These are phyloP conservation scores for Mortierella polycephala DNA, from an alignment of 371 early-diverging fungal genomes.

Conservation along the genomic window DNA sequence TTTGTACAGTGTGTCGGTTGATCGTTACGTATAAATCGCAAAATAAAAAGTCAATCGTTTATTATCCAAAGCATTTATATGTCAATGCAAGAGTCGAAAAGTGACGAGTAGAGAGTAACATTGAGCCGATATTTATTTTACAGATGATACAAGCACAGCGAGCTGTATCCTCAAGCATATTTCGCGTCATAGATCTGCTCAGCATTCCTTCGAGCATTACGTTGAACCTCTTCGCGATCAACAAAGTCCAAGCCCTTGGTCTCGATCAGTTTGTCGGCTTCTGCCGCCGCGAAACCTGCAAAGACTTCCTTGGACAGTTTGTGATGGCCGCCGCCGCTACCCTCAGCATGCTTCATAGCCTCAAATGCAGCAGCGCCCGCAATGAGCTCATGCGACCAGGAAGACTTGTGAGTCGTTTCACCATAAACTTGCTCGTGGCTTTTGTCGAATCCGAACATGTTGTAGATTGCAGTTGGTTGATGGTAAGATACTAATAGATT, in stretches of 20 bases:
- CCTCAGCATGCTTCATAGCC: slow-evolving; percentile 63
- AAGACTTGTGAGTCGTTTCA: slow-evolving; percentile 49
- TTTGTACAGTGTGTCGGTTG: too few species aligned
- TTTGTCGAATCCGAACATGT: slow-evolving; percentile 47
- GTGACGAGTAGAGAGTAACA: too few species aligned
- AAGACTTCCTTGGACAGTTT: slow-evolving; percentile 62
- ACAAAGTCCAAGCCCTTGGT: slow-evolving; percentile 57
- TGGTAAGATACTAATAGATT: too few species aligned
- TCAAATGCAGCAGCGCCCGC: slow-evolving; percentile 73
- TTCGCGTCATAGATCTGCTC: slow-evolving; percentile 53
- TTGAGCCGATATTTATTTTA: too few species aligned
- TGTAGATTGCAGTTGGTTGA: slow-evolving; percentile 2
- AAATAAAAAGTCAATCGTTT: too few species aligned
- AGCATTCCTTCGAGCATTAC: slow-evolving; percentile 58
- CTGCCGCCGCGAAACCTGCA: slow-evolving; percentile 62
- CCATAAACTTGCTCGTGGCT: slow-evolving; percentile 46
- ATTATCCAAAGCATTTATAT: too few species aligned
- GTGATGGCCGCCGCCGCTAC: slow-evolving; percentile 55
- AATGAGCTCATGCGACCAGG: slow-evolving; percentile 62
- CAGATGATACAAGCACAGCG: too few species aligned
- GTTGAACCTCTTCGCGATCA: slow-evolving; percentile 60
- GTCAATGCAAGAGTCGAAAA: too few species aligned
- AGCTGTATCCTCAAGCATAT: slow-evolving; percentile 10
- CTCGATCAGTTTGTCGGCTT: slow-evolving; percentile 57
- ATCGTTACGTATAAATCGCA: too few species aligned